Conservation (phyloP, 208 protist genomes). For the Leishmania aethiopica region DNA sequence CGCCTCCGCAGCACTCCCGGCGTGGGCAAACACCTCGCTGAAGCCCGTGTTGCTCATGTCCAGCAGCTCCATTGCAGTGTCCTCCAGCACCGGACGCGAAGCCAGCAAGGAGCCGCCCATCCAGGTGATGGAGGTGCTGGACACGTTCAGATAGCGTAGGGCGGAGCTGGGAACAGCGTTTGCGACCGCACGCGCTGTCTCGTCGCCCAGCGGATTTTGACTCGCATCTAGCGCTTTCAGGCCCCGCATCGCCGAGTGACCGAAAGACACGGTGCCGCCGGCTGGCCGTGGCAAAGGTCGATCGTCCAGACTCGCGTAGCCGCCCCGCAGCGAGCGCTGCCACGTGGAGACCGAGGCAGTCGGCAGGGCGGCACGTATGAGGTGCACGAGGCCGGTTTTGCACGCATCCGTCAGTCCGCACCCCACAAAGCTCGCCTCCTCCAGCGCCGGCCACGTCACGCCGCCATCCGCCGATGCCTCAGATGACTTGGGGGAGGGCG, state of each 20-base stretch:
- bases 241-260: slow-evolving; percentile 4
- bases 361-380: slow-evolving; percentile 35
- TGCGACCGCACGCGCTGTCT: slow-evolving; percentile 44
- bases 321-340: slow-evolving; percentile 48
- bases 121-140: slow-evolving; percentile 46
- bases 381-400: slow-evolving; percentile 40
- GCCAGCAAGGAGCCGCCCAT: slow-evolving; percentile 38
- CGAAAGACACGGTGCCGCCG: not conserved
- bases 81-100: slow-evolving; percentile 39
- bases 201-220: slow-evolving; percentile 58
- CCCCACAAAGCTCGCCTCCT: slow-evolving; percentile 61
- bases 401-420: slow-evolving; percentile 62
- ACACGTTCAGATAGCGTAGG: slow-evolving; percentile 56
- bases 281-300: not conserved
- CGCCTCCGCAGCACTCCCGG: slow-evolving; percentile 6
- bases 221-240: slow-evolving; percentile 59
- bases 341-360: slow-evolving; percentile 29
- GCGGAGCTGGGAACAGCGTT: slow-evolving; percentile 44
- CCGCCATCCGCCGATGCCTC: slow-evolving; percentile 8
- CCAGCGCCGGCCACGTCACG: slow-evolving; percentile 38
- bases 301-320: slow-evolving; percentile 4
- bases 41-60: slow-evolving; percentile 56
- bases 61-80: slow-evolving; percentile 51
- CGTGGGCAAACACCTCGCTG: slow-evolving; percentile 1
- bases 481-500: slow-evolving; percentile 4